These are phyloP conservation scores for Trichoderma semiorbis DNA, from an alignment of 2,329 filamentous ascomycete genomes.

Conservation along the genomic window DNA sequence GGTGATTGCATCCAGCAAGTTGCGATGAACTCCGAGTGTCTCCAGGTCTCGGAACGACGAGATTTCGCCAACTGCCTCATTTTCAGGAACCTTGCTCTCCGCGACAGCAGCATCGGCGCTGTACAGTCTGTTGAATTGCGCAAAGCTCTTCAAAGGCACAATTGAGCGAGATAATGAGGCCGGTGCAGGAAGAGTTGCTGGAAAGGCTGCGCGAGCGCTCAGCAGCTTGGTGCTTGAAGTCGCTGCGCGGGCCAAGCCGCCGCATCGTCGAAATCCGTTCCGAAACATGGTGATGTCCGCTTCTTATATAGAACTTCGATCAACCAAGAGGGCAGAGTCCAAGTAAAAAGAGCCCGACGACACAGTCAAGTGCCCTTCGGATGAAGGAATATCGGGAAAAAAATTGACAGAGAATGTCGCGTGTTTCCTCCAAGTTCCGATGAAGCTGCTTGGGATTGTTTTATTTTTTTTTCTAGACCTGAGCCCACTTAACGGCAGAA, in stretches of 20 bases:
- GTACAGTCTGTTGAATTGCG: slow-evolving; percentile 34
- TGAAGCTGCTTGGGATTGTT: not conserved
- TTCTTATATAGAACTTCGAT: not conserved
- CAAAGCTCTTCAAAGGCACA: slow-evolving; percentile 24
- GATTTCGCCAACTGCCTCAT: slow-evolving; percentile 24
- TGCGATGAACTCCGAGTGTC: slow-evolving; percentile 54
- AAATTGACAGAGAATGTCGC: not conserved
- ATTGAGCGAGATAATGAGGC: slow-evolving; percentile 22
- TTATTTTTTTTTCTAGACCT: not conserved
- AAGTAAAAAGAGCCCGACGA: not conserved
- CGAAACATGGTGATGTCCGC: slow-evolving; percentile 31
- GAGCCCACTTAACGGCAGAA: slow-evolving; percentile 7
- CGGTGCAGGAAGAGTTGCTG: slow-evolving; percentile 25
- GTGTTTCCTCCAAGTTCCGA: not conserved
- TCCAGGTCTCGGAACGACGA: slow-evolving; percentile 45
- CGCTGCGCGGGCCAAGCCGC: slow-evolving; percentile 34
- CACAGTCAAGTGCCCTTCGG: slow-evolving; percentile 9
- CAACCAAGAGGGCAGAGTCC: too few species aligned
- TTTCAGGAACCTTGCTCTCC: slow-evolving; percentile 20
- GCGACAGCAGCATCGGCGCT: slow-evolving; percentile 37
- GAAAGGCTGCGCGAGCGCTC: slow-evolving; percentile 28
- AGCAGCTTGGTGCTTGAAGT: slow-evolving; percentile 29
- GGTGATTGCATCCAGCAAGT: slow-evolving; percentile 66
- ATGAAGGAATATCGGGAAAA: not conserved
- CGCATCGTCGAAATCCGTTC: slow-evolving; percentile 39